Conservation (phyloP, 805 yeast species). For the Sungouiella thailandica region DNA sequence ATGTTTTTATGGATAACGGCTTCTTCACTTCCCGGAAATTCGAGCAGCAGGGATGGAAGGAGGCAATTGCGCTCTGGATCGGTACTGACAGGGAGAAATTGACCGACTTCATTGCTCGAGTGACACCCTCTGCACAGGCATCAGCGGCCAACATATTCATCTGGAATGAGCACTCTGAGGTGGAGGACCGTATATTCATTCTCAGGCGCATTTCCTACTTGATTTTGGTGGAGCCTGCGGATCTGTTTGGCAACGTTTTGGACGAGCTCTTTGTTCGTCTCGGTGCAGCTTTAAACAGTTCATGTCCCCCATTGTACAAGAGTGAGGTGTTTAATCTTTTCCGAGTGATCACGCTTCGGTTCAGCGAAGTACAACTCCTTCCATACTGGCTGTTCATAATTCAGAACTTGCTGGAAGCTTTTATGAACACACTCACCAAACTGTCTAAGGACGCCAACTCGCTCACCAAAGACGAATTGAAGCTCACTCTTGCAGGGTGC, state of each 20-base stretch:
- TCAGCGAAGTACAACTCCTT: slow-evolving; percentile 57
- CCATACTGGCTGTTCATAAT: slow-evolving; percentile 68
- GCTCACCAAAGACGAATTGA: slow-evolving; percentile 32
- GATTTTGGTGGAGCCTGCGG: slow-evolving; percentile 55
- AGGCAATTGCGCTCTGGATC: slow-evolving; percentile 60
- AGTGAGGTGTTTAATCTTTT: slow-evolving; percentile 51
- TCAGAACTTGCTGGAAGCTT: slow-evolving; percentile 53
- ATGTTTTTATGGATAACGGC: slow-evolving; percentile 54
- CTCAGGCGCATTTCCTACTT: slow-evolving; percentile 63
- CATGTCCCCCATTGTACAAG: slow-evolving; percentile 30
- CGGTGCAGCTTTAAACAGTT: slow-evolving; percentile 22
- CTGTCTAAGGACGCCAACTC: slow-evolving; percentile 21
- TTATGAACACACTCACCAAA: slow-evolving; percentile 32
- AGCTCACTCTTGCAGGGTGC: slow-evolving; percentile 52
- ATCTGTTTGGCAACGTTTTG: slow-evolving; percentile 48
- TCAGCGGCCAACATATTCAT: slow-evolving; percentile 60
- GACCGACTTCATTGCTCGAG: slow-evolving; percentile 40
- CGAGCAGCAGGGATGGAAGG: slow-evolving; percentile 44
- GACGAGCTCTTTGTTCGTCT: slow-evolving; percentile 42
- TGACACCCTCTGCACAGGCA: slow-evolving; percentile 36
- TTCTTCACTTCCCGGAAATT: slow-evolving; percentile 38
- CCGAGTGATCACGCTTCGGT: slow-evolving; percentile 60
- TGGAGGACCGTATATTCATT: slow-evolving; percentile 45
- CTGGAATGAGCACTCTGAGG: slow-evolving; percentile 65
- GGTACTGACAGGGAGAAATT: slow-evolving; percentile 56